Base-by-base conservation (phyloP, 108 stramenopile species). In the Thalassiosira profunda region DNA sequence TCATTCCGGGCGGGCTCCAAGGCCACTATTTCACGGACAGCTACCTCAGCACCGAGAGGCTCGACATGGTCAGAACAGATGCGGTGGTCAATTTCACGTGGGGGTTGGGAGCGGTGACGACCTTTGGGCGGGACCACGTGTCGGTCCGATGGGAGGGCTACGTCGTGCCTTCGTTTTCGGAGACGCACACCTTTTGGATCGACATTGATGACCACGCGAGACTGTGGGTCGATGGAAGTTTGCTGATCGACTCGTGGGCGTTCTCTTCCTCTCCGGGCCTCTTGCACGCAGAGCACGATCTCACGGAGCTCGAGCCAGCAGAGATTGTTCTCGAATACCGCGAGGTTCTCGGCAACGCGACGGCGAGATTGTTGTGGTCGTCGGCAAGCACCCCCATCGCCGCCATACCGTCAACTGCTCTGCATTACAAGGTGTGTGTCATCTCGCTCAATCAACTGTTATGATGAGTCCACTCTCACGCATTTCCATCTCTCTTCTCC, bases 271-370 rank as follows among this genome's bases (percentile, higher is more conserved):
- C 66, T 10, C 47, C 79, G 26, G 23, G 35, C 6, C 58, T 80
- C 47, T 43, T 58, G 5, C 68, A 56, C 36, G 63, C 61, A 15
- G 54, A 74, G 21, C 48, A 40, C 41, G 29, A 70, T 6, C 59
- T 80, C 8, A 48, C 5, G 23, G 67, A 59, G 23, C 25, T 28
- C 23, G 25, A 46, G 17, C 35, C 68, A 20, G 45, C 74, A 43
- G 79, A 80, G 37, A 56, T 80, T 6, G 46, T 75, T 34, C 26
- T 80, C 28, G 79, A 80, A 54, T 80, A 72, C 51, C 73, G 79
- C 9, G 79, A 80, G 15, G 53, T 80, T 1, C 37, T 58, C 26
- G 73, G 61, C 10, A 72, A 45, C 23, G 80, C 74, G 15, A 58
- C 56, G 23, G 57, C 75, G 17, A 69, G 75, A 23, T 51, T 81